These are phyloP conservation scores for Oryza nivara DNA, from an alignment of 176 grass and related monocot genomes.

Conservation along the genomic window DNA sequence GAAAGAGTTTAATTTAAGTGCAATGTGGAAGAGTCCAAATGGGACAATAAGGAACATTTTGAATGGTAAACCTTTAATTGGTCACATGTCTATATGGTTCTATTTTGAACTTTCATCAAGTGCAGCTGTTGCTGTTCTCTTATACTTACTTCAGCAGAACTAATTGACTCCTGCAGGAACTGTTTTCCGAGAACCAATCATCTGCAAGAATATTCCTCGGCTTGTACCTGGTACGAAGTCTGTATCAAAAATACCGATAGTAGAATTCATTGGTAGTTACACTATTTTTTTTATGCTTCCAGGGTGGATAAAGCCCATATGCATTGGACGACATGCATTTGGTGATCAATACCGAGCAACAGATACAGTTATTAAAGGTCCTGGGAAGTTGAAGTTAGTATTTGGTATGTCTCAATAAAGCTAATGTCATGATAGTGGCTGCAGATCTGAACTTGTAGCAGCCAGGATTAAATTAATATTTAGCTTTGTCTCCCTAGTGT, in stretches of 20 bases:
- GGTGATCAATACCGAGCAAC: slow-evolving; percentile 88
- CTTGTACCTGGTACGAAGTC: slow-evolving; percentile 64
- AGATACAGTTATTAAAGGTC: slow-evolving; percentile 67
- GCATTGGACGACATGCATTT: slow-evolving; percentile 85
- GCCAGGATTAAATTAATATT: not conserved
- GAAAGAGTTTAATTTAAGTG: slow-evolving; percentile 76
- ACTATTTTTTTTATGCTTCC: slow-evolving; percentile 28
- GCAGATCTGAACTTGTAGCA: slow-evolving; percentile 15
- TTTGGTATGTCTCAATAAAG: slow-evolving; percentile 57
- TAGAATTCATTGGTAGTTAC: not conserved
- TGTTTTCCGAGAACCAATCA: slow-evolving; percentile 83
- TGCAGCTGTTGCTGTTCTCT: slow-evolving; percentile 7
- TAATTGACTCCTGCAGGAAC: slow-evolving; percentile 52
- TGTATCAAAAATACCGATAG: slow-evolving; percentile 26
- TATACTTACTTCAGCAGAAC: slow-evolving; percentile 12
- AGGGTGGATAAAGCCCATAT: slow-evolving; percentile 81
- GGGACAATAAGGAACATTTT: slow-evolving; percentile 85
- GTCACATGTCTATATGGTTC: slow-evolving; percentile 10
- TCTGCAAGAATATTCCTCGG: slow-evolving; percentile 76
- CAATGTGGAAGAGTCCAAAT: slow-evolving; percentile 86
- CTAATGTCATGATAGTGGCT: slow-evolving; percentile 18
- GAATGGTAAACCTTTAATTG: slow-evolving; percentile 53
- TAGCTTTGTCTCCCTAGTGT: not conserved
- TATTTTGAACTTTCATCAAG: slow-evolving; percentile 16
- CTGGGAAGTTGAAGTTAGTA: slow-evolving; percentile 80